A percentile compares a stretch with the other conserved stretches of the same genome.
Evolutionary conservation across 306 rosid species (phyloP).

Genomic region (Dalbergia cochinchinensis): DNA sequence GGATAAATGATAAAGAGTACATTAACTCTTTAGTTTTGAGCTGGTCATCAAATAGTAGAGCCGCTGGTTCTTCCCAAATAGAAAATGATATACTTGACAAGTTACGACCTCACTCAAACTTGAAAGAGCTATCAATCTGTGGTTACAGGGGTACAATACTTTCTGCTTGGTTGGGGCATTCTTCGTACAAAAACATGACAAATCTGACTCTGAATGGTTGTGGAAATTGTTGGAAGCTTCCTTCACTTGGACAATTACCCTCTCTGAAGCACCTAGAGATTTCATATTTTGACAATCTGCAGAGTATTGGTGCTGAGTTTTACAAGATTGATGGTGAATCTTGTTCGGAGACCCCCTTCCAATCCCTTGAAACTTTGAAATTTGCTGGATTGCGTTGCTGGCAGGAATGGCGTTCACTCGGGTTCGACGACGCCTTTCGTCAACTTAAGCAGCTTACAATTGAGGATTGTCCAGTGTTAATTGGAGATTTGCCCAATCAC

Average conservation of each 20-base stretch:
- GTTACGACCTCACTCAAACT: neutral
- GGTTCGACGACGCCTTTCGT: neutral
- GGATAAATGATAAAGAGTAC: too few species aligned
- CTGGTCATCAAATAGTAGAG: too few species aligned
- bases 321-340: neutral
- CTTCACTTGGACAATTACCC: neutral
- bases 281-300: neutral
- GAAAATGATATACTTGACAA: neutral
- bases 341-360: neutral
- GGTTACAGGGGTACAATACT: neutral
- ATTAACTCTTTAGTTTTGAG: too few species aligned
- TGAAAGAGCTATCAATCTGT: neutral
- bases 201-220: accelerated
- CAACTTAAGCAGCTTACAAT: neutral
- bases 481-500: conserved; percentile 8
- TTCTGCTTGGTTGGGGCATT: neutral
- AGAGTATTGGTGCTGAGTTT: too few species aligned
- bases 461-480: neutral
- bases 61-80: too few species aligned
- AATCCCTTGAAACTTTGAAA: neutral
- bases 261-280: neutral
- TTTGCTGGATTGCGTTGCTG: neutral
- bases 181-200: neutral
- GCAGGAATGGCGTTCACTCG: neutral
- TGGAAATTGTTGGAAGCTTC: neutral